Evolutionary conservation across 2,329 filamentous ascomycete species (phyloP).

Genomic region (Cercospora citrullina): DNA sequence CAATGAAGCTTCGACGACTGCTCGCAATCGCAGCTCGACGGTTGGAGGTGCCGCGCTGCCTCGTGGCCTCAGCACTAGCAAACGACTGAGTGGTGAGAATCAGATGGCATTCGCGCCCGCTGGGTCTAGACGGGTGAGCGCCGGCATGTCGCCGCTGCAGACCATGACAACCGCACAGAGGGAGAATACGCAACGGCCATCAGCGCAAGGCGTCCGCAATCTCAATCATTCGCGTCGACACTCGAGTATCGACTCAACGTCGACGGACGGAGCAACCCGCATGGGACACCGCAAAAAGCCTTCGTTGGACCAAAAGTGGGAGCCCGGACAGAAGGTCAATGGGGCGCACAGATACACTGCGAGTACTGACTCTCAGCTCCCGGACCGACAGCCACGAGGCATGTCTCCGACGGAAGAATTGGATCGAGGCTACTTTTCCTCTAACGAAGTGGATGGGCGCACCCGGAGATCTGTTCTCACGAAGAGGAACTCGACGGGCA

Average conservation of each 20-base stretch:
- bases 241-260: slow-evolving; percentile 76
- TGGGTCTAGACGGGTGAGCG: slow-evolving; percentile 33
- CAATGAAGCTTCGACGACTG: slow-evolving; percentile 39
- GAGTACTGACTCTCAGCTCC: slow-evolving; percentile 26
- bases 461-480: slow-evolving; percentile 61
- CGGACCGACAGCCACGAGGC: slow-evolving; percentile 38
- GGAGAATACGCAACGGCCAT: slow-evolving; percentile 37
- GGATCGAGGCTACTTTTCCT: slow-evolving; percentile 91
- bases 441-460: slow-evolving; percentile 69
- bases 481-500: slow-evolving; percentile 60
- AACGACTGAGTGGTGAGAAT: slow-evolving; percentile 24
- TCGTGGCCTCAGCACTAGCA: slow-evolving; percentile 24
- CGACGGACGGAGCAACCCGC: slow-evolving; percentile 33
- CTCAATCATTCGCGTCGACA: slow-evolving; percentile 82
- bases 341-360: slow-evolving; percentile 28
- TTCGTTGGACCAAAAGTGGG: slow-evolving; percentile 61
- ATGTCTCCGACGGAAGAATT: slow-evolving; percentile 54
- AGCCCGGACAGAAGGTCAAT: slow-evolving; percentile 30
- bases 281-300: slow-evolving; percentile 55
- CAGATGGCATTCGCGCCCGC: slow-evolving; percentile 14
- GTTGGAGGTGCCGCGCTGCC: slow-evolving; percentile 32
- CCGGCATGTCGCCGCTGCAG: slow-evolving; percentile 35
- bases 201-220: slow-evolving; percentile 40
- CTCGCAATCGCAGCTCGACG: slow-evolving; percentile 50
- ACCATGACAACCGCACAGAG: slow-evolving; percentile 37